Evolutionary conservation across 176 grass and related monocot genomes (phyloP).

Genomic region (Oryza glaberrima): DNA sequence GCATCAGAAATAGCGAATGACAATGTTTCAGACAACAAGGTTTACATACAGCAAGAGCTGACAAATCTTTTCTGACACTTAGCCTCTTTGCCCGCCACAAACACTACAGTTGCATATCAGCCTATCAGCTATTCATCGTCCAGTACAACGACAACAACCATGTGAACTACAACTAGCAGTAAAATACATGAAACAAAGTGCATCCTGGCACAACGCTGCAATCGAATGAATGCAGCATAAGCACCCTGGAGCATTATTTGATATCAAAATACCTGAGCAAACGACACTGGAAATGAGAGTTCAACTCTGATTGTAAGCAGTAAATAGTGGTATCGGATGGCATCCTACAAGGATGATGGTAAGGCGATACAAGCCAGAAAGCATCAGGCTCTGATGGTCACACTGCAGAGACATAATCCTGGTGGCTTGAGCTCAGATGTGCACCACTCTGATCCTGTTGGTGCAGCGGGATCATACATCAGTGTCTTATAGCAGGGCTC

Average conservation of each 20-base stretch:
- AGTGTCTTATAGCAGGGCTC: conserved; percentile 68
- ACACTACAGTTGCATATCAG: neutral
- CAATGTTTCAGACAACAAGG: neutral
- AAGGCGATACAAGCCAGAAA: neutral
- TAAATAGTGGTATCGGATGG: neutral
- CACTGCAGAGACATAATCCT: conserved; percentile 62
- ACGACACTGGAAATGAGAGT: neutral
- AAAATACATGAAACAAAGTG: conserved; percentile 33
- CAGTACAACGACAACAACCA: neutral
- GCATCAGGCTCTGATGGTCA: conserved; percentile 81
- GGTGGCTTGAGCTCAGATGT: conserved; percentile 66
- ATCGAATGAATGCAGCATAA: conserved; percentile 17
- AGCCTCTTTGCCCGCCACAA: neutral
- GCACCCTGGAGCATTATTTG: conserved; percentile 2
- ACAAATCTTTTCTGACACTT: neutral
- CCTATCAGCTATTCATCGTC: neutral
- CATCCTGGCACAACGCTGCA: conserved; percentile 4
- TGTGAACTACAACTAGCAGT: conserved; percentile 17
- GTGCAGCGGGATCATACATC: conserved; percentile 75
- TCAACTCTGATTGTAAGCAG: conserved; percentile 15
- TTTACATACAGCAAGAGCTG: neutral
- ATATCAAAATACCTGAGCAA: neutral
- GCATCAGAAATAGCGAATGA: neutral
- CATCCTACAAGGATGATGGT: conserved; percentile 16
- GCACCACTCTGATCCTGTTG: conserved; percentile 68